A percentile compares a stretch with the other conserved stretches of the same genome.
Conservation (phyloP, 108 stramenopile genomes). For the Aurantiochytrium sp. region DNA sequence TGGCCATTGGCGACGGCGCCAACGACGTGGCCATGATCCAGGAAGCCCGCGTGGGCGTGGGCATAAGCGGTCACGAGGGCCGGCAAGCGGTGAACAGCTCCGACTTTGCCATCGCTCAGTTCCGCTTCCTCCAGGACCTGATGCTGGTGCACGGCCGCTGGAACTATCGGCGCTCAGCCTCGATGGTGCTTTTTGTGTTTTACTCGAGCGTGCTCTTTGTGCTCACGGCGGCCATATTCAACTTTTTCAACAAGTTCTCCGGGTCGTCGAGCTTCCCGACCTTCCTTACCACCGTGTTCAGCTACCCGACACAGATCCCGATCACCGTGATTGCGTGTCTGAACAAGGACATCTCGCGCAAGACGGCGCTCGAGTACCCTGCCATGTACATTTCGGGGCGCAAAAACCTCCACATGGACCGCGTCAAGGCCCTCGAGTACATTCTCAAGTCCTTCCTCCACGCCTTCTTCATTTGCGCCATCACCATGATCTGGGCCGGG, state of each 20-base stretch:
- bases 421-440: neutral
- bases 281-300: conserved; percentile 42
- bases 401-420: neutral
- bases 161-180: conserved; percentile 52
- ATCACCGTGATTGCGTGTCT: conserved; percentile 55
- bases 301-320: conserved; percentile 44
- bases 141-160: conserved; percentile 56
- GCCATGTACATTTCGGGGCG: conserved; percentile 39
- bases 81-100: conserved; percentile 54
- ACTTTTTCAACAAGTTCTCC: conserved; percentile 47
- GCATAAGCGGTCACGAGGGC: conserved; percentile 56
- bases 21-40: conserved; percentile 64
- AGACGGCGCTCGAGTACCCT: conserved; percentile 46
- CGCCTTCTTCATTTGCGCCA: neutral
- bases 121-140: conserved; percentile 51
- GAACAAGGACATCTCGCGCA: conserved; percentile 51
- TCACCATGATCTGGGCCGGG: neutral
- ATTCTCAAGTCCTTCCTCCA: neutral
- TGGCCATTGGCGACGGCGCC: conserved; percentile 59
- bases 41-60: conserved; percentile 58
- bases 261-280: conserved; percentile 40
- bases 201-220: conserved; percentile 66
- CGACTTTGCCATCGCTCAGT: conserved; percentile 56
- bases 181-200: conserved; percentile 57
- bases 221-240: conserved; percentile 49